Evolutionary conservation across 2,329 filamentous ascomycete genomes (phyloP).

Genomic region (Fusarium sp.): DNA sequence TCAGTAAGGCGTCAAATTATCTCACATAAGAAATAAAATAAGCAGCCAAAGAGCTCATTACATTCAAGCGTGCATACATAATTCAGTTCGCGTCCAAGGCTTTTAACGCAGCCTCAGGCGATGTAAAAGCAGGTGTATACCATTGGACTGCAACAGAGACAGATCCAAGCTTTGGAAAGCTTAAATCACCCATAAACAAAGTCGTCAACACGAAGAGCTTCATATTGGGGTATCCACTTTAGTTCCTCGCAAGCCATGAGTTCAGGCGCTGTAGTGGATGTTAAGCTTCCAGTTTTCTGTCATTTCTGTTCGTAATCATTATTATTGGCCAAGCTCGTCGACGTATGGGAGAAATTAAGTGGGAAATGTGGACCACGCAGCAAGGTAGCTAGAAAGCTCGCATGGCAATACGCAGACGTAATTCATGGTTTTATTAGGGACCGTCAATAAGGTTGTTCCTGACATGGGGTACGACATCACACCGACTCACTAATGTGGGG

Average conservation of each 20-base stretch:
- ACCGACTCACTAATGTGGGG: background rate
- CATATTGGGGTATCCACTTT: background rate
- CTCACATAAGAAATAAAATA: no score
- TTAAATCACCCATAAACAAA: no score
- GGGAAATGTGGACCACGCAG: background rate
- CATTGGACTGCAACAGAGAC: no score
- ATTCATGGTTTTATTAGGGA: background rate
- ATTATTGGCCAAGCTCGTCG: background rate
- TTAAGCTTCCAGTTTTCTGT: background rate
- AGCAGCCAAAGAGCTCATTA: no score
- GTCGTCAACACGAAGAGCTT: background rate
- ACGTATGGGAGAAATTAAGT: background rate
- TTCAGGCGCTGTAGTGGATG: background rate
- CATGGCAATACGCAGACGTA: background rate
- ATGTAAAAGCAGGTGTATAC: no score
- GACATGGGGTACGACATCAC: background rate
- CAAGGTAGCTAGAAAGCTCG: background rate
- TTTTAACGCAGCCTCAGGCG: no score
- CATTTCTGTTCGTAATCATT: background rate
- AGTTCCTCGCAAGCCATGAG: background rate
- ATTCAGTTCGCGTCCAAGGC: no score
- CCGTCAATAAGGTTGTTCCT: background rate
- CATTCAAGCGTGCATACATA: no score
- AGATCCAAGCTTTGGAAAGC: no score
- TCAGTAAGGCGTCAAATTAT: no score